phyloP scores from a whole-genome alignment of 805 yeast genomes.

The Nakazawaea ambrosiae region DNA sequence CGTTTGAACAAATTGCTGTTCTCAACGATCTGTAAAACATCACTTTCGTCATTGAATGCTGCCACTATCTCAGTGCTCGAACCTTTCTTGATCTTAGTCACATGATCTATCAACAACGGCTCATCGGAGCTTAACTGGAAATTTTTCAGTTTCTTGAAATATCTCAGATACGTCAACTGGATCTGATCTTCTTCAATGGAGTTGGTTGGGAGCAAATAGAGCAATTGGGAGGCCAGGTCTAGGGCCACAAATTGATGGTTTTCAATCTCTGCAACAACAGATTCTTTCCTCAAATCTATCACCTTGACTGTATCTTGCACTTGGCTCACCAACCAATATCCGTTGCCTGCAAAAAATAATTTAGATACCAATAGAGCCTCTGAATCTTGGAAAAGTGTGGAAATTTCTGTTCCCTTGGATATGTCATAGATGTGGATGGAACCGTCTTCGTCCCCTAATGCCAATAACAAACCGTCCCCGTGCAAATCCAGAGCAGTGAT shows the following conservation, averaged over 20 bases:
- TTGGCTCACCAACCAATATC: conserved; percentile 48
- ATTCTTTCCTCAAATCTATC: conserved; percentile 41
- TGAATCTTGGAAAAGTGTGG: too few relatives aligned
- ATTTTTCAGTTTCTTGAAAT: conserved; percentile 8
- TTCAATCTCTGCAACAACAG: conserved; percentile 2
- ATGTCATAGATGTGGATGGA: conserved; percentile 32
- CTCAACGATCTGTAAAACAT: not conserved
- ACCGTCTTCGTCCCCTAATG: conserved; percentile 28
- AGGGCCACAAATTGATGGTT: conserved; percentile 1
- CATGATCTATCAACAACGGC: conserved; percentile 1
- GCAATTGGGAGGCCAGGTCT: conserved; percentile 8
- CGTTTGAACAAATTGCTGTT: conserved; percentile 2
- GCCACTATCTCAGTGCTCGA: conserved; percentile 2
- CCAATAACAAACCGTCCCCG: conserved; percentile 30
- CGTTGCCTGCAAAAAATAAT: conserved; percentile 54
- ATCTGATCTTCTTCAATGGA: not conserved
- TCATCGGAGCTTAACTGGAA: conserved; percentile 5
- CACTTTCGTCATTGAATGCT: not conserved
- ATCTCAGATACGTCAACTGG: conserved; percentile 4
- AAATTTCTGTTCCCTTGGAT: conserved; percentile 27
- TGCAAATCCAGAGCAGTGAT: conserved; percentile 19
- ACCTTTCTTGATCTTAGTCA: conserved; percentile 6
- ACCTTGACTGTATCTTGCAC: conserved; percentile 26
- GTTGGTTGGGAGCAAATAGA: not conserved
- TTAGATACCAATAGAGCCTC: conserved; percentile 22